phyloP scores from a whole-genome alignment of 495 filamentous ascomycete genomes.

The Staphylotrichum longicolle region DNA sequence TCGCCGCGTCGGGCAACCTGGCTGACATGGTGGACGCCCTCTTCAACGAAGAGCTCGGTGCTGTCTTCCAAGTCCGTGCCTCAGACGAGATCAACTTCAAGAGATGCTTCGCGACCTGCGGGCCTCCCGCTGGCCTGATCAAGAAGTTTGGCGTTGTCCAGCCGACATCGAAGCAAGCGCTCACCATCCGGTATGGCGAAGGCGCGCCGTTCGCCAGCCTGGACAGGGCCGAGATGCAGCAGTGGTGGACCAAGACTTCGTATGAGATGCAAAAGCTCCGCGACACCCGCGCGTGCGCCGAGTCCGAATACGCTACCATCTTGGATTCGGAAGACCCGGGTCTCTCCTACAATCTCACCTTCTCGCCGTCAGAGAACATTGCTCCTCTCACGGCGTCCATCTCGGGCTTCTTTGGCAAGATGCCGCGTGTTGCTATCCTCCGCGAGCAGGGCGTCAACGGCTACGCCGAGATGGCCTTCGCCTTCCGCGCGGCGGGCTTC shows the following conservation, averaged over 20 bases:
- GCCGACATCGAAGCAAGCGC: slow-evolving; percentile 67
- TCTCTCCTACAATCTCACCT: slow-evolving; percentile 79
- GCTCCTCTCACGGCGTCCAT: slow-evolving; percentile 68
- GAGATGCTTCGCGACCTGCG: slow-evolving; percentile 87
- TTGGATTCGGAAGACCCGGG: slow-evolving; percentile 76
- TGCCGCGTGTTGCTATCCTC: slow-evolving; percentile 87
- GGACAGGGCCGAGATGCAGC: slow-evolving; percentile 72
- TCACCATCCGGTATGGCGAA: slow-evolving; percentile 70
- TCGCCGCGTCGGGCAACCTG: slow-evolving; percentile 55
- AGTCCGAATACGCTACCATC: slow-evolving; percentile 78
- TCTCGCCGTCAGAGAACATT: slow-evolving; percentile 74
- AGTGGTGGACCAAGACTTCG: slow-evolving; percentile 84
- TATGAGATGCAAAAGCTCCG: slow-evolving; percentile 86
- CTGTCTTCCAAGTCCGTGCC: slow-evolving; percentile 90
- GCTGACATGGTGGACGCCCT: slow-evolving; percentile 68
- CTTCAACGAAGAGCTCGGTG: slow-evolving; percentile 97
- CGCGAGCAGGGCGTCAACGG: slow-evolving; percentile 95
- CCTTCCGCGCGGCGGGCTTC: slow-evolving; percentile 90
- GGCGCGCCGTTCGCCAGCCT: slow-evolving; percentile 59
- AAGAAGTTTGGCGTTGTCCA: slow-evolving; percentile 75
- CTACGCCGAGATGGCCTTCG: slow-evolving; percentile 93
- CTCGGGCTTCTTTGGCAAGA: slow-evolving; percentile 64
- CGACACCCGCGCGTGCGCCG: slow-evolving; percentile 85
- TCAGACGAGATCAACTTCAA: slow-evolving; percentile 81
- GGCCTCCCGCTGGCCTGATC: slow-evolving; percentile 76